Evolutionary conservation across 164 flowering plant genomes (phyloP).

Genomic region (Umbellularia californica): DNA sequence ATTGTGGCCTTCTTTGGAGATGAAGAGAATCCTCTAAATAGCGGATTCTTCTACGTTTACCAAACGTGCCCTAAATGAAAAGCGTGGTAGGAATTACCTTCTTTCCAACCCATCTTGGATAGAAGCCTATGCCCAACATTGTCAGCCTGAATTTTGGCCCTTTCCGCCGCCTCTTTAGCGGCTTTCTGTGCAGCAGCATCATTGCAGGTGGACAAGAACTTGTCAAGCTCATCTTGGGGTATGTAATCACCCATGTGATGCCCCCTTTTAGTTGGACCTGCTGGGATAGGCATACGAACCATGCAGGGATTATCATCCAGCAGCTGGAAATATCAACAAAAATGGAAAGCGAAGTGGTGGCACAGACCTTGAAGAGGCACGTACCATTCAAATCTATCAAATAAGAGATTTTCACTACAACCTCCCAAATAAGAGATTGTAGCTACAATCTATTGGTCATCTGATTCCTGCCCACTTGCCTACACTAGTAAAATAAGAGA

Average conservation of each 20-base stretch:
- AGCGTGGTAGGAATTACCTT: constrained; percentile 42
- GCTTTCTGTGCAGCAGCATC: constrained; percentile 71
- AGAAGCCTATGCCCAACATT: constrained; percentile 92
- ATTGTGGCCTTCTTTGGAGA: no score
- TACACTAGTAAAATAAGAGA: background rate
- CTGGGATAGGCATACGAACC: background rate
- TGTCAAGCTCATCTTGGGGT: constrained; percentile 86
- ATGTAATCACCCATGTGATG: constrained; percentile 99
- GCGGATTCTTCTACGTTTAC: no score
- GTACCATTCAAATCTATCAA: no score
- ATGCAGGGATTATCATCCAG: background rate
- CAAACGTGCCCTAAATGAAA: no score
- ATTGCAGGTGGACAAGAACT: constrained; percentile 74
- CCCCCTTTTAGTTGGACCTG: constrained; percentile 56
- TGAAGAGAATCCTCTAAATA: no score
- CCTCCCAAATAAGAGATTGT: background rate
- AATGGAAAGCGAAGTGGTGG: background rate
- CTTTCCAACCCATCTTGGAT: constrained; percentile 99
- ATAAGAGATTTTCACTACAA: no score
- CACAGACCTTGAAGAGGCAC: no score
- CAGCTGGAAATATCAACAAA: background rate
- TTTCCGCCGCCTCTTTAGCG: constrained; percentile 69
- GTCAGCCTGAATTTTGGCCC: constrained; percentile 62
- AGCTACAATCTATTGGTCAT: background rate
- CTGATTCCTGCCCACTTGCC: background rate